Evolutionary conservation across 768 basidiomycete species (phyloP).

Genomic region (Porpolomopsis calyptriformis): DNA sequence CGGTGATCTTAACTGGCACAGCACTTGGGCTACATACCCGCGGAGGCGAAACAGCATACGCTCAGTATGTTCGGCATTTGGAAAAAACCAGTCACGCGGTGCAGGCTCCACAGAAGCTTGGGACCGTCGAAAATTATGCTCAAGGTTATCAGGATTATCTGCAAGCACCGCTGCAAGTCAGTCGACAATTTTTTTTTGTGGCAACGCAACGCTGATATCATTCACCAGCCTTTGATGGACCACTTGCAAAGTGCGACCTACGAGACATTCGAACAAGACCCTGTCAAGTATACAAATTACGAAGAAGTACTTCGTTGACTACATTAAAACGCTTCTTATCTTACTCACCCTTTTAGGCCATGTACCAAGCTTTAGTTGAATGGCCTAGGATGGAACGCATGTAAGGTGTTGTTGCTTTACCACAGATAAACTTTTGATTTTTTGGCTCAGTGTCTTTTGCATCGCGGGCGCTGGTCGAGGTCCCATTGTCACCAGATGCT

Average conservation of each 20-base stretch:
- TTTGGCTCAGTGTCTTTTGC: slow-evolving; percentile 55
- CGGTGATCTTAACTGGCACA: slow-evolving; percentile 69
- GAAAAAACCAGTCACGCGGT: slow-evolving; percentile 67
- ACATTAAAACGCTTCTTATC: slow-evolving; percentile 7
- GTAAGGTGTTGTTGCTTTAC: slow-evolving; percentile 33
- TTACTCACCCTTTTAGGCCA: slow-evolving; percentile 41
- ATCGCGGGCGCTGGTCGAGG: slow-evolving; percentile 95
- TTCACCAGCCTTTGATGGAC: slow-evolving; percentile 85
- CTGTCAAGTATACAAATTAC: slow-evolving; percentile 91
- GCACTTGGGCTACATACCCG: slow-evolving; percentile 52
- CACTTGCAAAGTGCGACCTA: slow-evolving; percentile 93
- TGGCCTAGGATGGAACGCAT: slow-evolving; percentile 48
- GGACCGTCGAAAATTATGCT: slow-evolving; percentile 83
- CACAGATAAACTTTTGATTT: slow-evolving; percentile 3
- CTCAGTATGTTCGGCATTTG: slow-evolving; percentile 77
- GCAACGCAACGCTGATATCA: slow-evolving; percentile 4
- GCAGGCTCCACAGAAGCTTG: slow-evolving; percentile 50
- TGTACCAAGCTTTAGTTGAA: slow-evolving; percentile 70
- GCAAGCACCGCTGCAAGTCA: slow-evolving; percentile 86
- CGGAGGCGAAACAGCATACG: slow-evolving; percentile 81
- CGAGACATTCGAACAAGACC: slow-evolving; percentile 96
- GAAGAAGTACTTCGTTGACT: slow-evolving; percentile 55
- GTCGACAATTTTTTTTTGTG: slow-evolving; percentile 12
- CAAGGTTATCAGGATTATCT: slow-evolving; percentile 92
- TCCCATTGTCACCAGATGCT: slow-evolving; percentile 77